Conservation (phyloP, 352 stramenopile species). For the Pythium aquatile region DNA sequence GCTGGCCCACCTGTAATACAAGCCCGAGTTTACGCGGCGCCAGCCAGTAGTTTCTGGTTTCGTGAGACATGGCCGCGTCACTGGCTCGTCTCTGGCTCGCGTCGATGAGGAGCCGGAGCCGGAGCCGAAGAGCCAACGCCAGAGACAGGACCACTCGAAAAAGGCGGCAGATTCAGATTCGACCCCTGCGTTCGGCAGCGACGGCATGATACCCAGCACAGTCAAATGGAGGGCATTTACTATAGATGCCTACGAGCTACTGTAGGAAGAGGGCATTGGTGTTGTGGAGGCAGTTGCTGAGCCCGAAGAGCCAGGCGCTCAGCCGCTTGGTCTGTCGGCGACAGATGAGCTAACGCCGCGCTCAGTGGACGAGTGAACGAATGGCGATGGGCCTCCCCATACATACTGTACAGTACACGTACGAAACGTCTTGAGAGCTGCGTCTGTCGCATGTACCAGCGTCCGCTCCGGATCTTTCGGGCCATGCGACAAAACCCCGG, state of each 20-base stretch:
- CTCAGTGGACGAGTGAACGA: background rate
- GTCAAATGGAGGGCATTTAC: background rate
- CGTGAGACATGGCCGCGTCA: slow-evolving; percentile 3
- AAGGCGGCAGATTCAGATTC: background rate
- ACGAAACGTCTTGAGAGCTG: too few relatives aligned
- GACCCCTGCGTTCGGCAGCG: too few relatives aligned
- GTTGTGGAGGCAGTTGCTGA: too few relatives aligned
- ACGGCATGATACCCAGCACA: too few relatives aligned
- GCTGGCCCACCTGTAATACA: background rate
- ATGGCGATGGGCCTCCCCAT: background rate
- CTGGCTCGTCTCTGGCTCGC: background rate
- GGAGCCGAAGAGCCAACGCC: background rate
- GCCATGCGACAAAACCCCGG: slow-evolving; percentile 3
- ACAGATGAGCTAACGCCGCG: background rate
- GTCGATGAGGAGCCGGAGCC: background rate
- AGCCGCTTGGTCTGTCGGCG: background rate
- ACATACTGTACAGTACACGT: too few relatives aligned
- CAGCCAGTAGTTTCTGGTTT: slow-evolving; percentile 10
- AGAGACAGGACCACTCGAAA: slow-evolving; percentile 6
- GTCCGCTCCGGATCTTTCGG: slow-evolving; percentile 11
- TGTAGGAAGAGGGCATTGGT: too few relatives aligned
- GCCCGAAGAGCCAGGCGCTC: too few relatives aligned
- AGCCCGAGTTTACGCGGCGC: background rate
- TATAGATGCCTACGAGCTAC: too few relatives aligned
- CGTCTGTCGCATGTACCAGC: slow-evolving; percentile 11